Conservation (phyloP, 1,284 basidiomycete genomes). For the Trametes polyzona region DNA sequence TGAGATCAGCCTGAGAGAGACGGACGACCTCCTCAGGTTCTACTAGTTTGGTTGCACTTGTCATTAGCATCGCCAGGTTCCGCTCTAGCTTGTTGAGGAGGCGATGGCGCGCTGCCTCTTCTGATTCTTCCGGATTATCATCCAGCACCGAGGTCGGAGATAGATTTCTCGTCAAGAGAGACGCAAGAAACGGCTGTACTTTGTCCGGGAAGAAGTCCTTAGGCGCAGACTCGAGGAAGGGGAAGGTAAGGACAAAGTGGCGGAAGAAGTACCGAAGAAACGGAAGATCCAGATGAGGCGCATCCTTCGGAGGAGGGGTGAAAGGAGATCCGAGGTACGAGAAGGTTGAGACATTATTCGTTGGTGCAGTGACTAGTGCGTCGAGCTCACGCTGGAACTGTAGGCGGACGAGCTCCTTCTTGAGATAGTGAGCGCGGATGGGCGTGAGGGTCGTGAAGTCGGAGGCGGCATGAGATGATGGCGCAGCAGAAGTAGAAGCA, state of each 20-base stretch:
- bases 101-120: slow-evolving; percentile 45
- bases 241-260: slow-evolving; percentile 91
- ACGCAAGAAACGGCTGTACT: slow-evolving; percentile 89
- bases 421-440: slow-evolving; percentile 39
- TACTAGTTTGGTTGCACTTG: slow-evolving; percentile 78
- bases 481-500: neutral
- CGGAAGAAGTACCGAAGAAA: slow-evolving; percentile 88
- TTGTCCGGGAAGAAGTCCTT: slow-evolving; percentile 91
- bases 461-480: slow-evolving; percentile 3
- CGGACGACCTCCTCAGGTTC: slow-evolving; percentile 89
- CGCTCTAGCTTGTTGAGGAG: slow-evolving; percentile 80
- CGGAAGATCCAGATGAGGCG: slow-evolving; percentile 73
- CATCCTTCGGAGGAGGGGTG: slow-evolving; percentile 66
- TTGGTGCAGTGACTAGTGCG: slow-evolving; percentile 60
- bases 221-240: slow-evolving; percentile 87
- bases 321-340: slow-evolving; percentile 90
- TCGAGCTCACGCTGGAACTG: slow-evolving; percentile 82
- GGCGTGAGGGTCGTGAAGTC: slow-evolving; percentile 34
- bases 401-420: slow-evolving; percentile 61
- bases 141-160: slow-evolving; percentile 68
- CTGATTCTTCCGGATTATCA: slow-evolving; percentile 56
- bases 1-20: slow-evolving; percentile 80
- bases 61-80: slow-evolving; percentile 80
- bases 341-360: slow-evolving; percentile 70
- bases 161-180: slow-evolving; percentile 79